Percentiles rank a stretch among this genome's conserved stretches.
phyloP scores from a whole-genome alignment of 257 asterid genomes.

The Gentiana dahurica region DNA sequence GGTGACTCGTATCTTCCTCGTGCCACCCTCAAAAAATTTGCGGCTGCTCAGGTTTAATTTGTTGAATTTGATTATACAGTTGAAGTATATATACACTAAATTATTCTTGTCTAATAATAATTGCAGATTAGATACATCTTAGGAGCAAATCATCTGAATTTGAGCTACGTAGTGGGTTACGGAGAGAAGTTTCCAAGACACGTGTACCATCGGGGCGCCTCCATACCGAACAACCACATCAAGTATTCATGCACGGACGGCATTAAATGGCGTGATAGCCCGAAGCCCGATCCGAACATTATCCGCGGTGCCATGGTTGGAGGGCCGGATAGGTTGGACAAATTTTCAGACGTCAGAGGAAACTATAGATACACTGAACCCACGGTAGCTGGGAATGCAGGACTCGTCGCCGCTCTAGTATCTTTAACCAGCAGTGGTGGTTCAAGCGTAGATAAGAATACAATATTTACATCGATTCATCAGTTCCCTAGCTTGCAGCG shows the following conservation, averaged over 20 bases:
- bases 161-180: conserved; percentile 80
- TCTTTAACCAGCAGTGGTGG: conserved; percentile 19
- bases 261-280: conserved; percentile 55
- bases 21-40: too few relatives aligned
- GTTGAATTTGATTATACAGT: too few relatives aligned
- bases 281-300: conserved; percentile 47
- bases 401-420: conserved; percentile 63
- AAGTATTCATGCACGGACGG: conserved; percentile 76
- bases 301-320: conserved; percentile 79
- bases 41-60: too few relatives aligned
- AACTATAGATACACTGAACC: conserved; percentile 79
- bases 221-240: conserved; percentile 32
- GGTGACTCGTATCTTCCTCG: too few relatives aligned
- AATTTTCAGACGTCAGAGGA: conserved; percentile 42
- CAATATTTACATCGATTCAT: conserved; percentile 57
- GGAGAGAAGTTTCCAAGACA: conserved; percentile 54
- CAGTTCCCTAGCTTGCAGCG: too few relatives aligned
- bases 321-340: conserved; percentile 77
- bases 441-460: conserved; percentile 45
- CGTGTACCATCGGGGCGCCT: conserved; percentile 89
- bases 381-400: conserved; percentile 84
- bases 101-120: too few relatives aligned
- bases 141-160: conserved; percentile 59
- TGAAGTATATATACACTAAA: too few relatives aligned
- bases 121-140: conserved; percentile 52